Evolutionary conservation across 805 yeast species (phyloP), one percentile per base, ranked within the genome.

Genomic region (Candida odintsovae): DNA sequence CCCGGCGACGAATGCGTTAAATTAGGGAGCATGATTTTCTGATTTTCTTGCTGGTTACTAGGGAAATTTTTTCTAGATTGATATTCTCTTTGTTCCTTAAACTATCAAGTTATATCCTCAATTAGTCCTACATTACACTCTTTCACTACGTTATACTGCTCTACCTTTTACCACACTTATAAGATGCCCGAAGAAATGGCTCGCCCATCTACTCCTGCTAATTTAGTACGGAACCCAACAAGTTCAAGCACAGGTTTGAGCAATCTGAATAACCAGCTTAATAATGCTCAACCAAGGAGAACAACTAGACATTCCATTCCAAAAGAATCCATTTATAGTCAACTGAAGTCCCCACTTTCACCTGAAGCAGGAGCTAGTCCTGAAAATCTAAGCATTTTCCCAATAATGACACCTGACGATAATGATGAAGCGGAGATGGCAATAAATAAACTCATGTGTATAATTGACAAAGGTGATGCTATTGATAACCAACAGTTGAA

Each of bases 321-420:
- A 23, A 33, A 12, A 25, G 36, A 33, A 33, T 33, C 36, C 8
- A 16, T 33, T 11, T 48, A 48, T 23, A 33, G 38, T 22, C 53
- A 50, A 20, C 31, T 49, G 15, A 44, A 41, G 25, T 47, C 49
- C 2, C 53, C 53, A 6, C 19, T 47, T n/a, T 47, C 50, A 7
- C 47, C 50, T 12, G 35, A 12, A 6, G 11, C 11, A n/a, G 20
- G 16, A 7, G 5, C 20, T 2, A 33, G 36, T 18, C 20, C 36
- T 10, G 20, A 33, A 16, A 9, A 33, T 33, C 10, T 33, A 4
- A 18, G 10, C 12, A 16, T 33, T 2, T n/a, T 16, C 20, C 36
- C 36, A 16, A 18, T 18, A 33, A 18, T 18, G 20, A 33, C 20
- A 10, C 36, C 19, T 20, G 44, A 36, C 4, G 43, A 36, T 4